Evolutionary conservation across 371 early-diverging fungal genomes (phyloP).

Genomic region (Capniomyces stellatus): DNA sequence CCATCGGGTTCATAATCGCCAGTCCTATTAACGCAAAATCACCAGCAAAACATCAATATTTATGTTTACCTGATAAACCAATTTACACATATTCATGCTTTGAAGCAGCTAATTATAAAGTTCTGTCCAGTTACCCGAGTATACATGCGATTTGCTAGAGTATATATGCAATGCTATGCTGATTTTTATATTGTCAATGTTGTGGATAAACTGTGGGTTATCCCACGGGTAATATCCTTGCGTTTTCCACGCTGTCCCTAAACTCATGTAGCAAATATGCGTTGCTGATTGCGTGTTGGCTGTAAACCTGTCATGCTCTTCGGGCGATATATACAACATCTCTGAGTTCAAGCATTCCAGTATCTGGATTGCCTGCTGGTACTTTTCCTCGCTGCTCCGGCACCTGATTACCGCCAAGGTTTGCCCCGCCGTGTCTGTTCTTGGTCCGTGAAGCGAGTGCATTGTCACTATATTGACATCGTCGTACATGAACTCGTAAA

Average conservation of each 20-base stretch:
- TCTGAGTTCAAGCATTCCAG: slow-evolving; percentile 57
- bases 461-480: slow-evolving; percentile 86
- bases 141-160: slow-evolving; percentile 91
- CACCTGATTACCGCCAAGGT: slow-evolving; percentile 72
- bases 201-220: slow-evolving; percentile 64
- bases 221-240: slow-evolving; percentile 77
- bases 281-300: slow-evolving; percentile 96
- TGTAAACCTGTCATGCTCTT: slow-evolving; percentile 86
- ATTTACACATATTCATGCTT: not conserved
- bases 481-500: slow-evolving; percentile 59
- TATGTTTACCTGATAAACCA: not conserved
- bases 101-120: not conserved
- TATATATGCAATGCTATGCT: slow-evolving; percentile 81
- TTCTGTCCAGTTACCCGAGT: slow-evolving; percentile 40
- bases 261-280: slow-evolving; percentile 79
- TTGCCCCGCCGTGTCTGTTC: slow-evolving; percentile 62
- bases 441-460: slow-evolving; percentile 92
- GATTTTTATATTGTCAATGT: slow-evolving; percentile 91
- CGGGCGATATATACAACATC: slow-evolving; percentile 51
- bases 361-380: slow-evolving; percentile 38
- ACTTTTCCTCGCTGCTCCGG: slow-evolving; percentile 39
- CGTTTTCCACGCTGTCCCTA: slow-evolving; percentile 90
- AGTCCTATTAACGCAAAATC: slow-evolving; percentile 15
- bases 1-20: slow-evolving; percentile 84
- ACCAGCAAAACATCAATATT: slow-evolving; percentile 5